A percentile compares a stretch with the other conserved stretches of the same genome.
These are phyloP conservation scores for Delphinella strobiligena DNA, from an alignment of 2,329 filamentous ascomycete species.

Conservation along the genomic window DNA sequence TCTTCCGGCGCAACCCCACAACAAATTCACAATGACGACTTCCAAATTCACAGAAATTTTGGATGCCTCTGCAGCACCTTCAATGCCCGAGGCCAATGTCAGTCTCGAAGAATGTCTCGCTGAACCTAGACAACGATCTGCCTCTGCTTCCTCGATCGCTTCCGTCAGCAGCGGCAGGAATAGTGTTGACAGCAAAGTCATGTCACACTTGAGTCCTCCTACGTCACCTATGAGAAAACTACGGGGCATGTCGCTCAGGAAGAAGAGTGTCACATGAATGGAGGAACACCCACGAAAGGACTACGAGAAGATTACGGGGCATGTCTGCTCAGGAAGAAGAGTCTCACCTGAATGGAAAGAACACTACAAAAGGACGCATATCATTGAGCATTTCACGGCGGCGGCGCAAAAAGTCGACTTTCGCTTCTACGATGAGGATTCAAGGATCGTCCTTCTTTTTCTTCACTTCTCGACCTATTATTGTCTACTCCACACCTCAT, in stretches of 20 bases:
- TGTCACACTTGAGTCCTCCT: not conserved
- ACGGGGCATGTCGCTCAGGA: not conserved
- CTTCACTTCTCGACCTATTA: no score
- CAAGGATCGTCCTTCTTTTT: no score
- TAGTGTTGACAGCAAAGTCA: not conserved
- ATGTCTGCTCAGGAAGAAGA: not conserved
- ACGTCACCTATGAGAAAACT: not conserved
- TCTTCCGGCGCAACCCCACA: not conserved
- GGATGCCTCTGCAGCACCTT: constrained; percentile 18
- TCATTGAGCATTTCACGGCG: no score
- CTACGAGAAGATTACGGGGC: not conserved
- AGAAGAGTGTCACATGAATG: not conserved
- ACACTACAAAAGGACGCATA: no score
- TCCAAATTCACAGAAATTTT: constrained; percentile 26
- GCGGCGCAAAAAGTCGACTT: no score
- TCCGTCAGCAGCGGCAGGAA: not conserved
- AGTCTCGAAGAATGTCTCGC: constrained; percentile 23
- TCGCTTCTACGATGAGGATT: no score
- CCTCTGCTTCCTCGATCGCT: constrained; percentile 14
- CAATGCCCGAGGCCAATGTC: constrained; percentile 20
- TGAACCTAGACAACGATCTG: constrained; percentile 19
- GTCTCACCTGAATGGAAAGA: no score
- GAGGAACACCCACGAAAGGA: not conserved
- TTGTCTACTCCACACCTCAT: no score
- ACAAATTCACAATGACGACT: constrained; percentile 14